These are phyloP conservation scores for Pseudoturritis turrita DNA, from an alignment of 345 rosid species.

Conservation along the genomic window DNA sequence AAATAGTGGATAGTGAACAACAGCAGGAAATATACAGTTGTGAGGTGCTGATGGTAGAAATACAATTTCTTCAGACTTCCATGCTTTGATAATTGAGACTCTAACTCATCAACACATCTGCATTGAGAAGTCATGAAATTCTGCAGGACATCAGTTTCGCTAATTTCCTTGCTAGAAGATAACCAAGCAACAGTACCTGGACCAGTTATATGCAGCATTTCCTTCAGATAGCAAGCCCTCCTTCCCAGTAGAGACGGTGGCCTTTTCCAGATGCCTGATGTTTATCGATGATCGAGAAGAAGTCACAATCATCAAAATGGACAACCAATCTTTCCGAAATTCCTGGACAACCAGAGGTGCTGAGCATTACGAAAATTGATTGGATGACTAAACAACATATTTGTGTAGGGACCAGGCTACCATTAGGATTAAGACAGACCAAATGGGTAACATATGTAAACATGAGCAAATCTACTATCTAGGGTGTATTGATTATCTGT, in stretches of 20 bases:
- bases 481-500: neutral
- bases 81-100: constrained; percentile 87
- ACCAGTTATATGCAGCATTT: constrained; percentile 97
- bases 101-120: constrained; percentile 97
- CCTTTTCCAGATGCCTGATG: constrained; percentile 96
- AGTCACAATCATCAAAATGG: constrained; percentile 92
- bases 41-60: constrained; percentile 94
- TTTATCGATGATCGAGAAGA: constrained; percentile 93
- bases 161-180: constrained; percentile 8
- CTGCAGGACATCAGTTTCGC: neutral
- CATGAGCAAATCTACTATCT: constrained; percentile 7
- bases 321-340: constrained; percentile 94
- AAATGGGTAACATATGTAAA: constrained; percentile 1
- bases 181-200: constrained; percentile 52
- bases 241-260: constrained; percentile 98
- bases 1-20: constrained; percentile 6
- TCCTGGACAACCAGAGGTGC: constrained; percentile 53
- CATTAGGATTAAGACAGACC: neutral
- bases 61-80: constrained; percentile 91
- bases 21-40: constrained; percentile 46
- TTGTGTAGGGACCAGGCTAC: neutral
- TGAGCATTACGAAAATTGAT: constrained; percentile 7
- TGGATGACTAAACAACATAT: constrained; percentile 1
- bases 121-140: constrained; percentile 23
- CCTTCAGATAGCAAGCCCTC: constrained; percentile 99